Evolutionary conservation across 176 grass and related monocot genomes (phyloP).

Genomic region (Ensete ventricosum): DNA sequence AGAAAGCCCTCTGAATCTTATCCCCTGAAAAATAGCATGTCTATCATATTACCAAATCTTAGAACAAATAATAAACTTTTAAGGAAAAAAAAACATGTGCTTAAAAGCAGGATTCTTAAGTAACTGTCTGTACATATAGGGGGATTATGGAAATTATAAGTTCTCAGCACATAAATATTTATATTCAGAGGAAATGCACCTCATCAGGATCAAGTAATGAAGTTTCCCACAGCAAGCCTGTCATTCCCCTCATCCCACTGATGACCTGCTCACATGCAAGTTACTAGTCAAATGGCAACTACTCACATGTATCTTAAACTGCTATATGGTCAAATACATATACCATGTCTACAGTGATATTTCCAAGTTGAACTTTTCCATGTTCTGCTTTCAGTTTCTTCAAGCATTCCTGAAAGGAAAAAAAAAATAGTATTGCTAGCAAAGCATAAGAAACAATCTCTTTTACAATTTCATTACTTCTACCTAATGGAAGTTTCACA

Average conservation of each 20-base stretch:
- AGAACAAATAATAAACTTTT: neutral
- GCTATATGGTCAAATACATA: conserved; percentile 11
- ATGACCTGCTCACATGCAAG: conserved; percentile 51
- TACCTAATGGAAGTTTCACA: neutral
- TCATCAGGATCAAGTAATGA: conserved; percentile 98
- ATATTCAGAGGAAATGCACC: conserved; percentile 31
- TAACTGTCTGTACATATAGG: neutral
- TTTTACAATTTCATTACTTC: neutral
- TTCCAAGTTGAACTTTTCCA: conserved; percentile 96
- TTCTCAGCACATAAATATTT: no score
- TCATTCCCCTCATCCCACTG: conserved; percentile 99
- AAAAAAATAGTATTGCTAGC: neutral
- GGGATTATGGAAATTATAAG: neutral
- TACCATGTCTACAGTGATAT: conserved; percentile 91
- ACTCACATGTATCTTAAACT: conserved; percentile 1
- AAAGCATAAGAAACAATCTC: neutral
- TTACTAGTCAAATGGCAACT: conserved; percentile 13
- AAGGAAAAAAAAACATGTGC: neutral
- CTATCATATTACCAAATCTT: neutral
- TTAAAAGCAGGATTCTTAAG: neutral
- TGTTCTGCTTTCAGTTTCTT: conserved; percentile 88
- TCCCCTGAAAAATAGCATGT: conserved; percentile 43
- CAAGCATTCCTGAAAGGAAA: conserved; percentile 59
- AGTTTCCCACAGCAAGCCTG: conserved; percentile 94
- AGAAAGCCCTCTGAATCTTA: conserved; percentile 90